Evolutionary conservation across 768 basidiomycete genomes (phyloP).

Genomic region (Lyophyllum decastes): DNA sequence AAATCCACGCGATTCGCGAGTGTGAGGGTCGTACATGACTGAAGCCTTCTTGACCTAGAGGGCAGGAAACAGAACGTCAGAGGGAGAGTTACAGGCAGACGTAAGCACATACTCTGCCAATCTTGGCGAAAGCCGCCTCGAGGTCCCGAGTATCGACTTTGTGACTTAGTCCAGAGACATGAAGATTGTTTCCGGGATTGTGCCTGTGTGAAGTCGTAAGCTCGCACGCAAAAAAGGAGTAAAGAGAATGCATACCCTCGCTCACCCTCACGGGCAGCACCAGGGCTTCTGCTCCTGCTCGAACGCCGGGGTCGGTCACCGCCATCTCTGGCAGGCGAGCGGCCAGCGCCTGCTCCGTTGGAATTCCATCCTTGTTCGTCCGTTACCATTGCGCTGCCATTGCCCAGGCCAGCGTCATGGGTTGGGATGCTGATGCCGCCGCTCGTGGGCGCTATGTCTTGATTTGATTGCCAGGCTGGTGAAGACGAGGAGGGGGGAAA

Average conservation of each 20-base stretch:
- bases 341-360: slow-evolving; percentile 30
- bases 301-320: slow-evolving; percentile 62
- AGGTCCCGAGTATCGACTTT: slow-evolving; percentile 80
- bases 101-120: slow-evolving; percentile 67
- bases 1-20: slow-evolving; percentile 65
- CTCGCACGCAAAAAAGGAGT: slow-evolving; percentile 4
- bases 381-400: slow-evolving; percentile 44
- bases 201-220: slow-evolving; percentile 37
- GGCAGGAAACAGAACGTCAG: neutral
- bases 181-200: slow-evolving; percentile 69
- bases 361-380: slow-evolving; percentile 61
- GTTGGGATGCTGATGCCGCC: slow-evolving; percentile 73
- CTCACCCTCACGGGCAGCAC: slow-evolving; percentile 41
- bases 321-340: slow-evolving; percentile 47
- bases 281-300: slow-evolving; percentile 82
- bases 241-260: slow-evolving; percentile 49
- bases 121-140: slow-evolving; percentile 85
- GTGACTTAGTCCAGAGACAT: slow-evolving; percentile 60
- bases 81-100: too few species aligned
- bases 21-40: slow-evolving; percentile 73
- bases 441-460: slow-evolving; percentile 74
- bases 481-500: slow-evolving; percentile 28
- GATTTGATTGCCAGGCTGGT: slow-evolving; percentile 76
- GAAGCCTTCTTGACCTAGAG: slow-evolving; percentile 70
- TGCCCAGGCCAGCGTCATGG: slow-evolving; percentile 42